Conservation (phyloP, 2,329 filamentous ascomycete genomes). For the Plenodomus lindquistii region DNA sequence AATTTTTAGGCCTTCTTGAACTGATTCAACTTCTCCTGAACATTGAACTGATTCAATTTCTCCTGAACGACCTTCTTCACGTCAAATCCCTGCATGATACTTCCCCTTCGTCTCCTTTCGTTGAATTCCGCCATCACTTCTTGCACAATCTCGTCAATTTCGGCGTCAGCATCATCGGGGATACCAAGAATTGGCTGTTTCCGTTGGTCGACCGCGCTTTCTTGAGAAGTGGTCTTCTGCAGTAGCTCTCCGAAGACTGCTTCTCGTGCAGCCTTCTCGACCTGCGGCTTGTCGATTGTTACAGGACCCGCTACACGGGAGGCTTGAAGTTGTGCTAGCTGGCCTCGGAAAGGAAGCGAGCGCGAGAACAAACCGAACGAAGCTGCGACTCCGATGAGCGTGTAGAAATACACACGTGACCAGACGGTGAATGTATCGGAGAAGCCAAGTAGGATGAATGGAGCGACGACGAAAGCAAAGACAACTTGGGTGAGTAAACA, state of each 20-base stretch:
- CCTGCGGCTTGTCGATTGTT: conserved; percentile 27
- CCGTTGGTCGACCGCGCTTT: conserved; percentile 51
- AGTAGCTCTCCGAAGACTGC: conserved; percentile 43
- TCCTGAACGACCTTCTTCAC: conserved; percentile 42
- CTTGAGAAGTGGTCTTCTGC: conserved; percentile 59
- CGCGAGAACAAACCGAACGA: conserved; percentile 78
- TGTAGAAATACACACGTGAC: conserved; percentile 88
- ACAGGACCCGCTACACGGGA: conserved; percentile 21
- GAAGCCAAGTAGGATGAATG: conserved; percentile 82
- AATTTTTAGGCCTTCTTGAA: conserved; percentile 24
- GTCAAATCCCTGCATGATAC: conserved; percentile 40
- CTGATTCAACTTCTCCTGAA: conserved; percentile 27
- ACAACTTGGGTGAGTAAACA: conserved; percentile 77
- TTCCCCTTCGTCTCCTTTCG: conserved; percentile 54
- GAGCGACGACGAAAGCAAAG: conserved; percentile 80
- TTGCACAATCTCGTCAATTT: conserved; percentile 76
- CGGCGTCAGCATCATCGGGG: conserved; percentile 72
- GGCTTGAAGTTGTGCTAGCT: conserved; percentile 43
- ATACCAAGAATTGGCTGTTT: conserved; percentile 73
- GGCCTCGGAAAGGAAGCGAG: conserved; percentile 65
- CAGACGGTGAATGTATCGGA: conserved; percentile 73
- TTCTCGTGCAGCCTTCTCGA: conserved; percentile 41
- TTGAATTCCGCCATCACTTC: conserved; percentile 77
- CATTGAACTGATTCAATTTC: conserved; percentile 39
- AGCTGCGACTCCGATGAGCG: conserved; percentile 66